A percentile compares a stretch with the other conserved stretches of the same genome.
phyloP scores from a whole-genome alignment of 2,329 filamentous ascomycete species.

The Penicillium sp. region DNA sequence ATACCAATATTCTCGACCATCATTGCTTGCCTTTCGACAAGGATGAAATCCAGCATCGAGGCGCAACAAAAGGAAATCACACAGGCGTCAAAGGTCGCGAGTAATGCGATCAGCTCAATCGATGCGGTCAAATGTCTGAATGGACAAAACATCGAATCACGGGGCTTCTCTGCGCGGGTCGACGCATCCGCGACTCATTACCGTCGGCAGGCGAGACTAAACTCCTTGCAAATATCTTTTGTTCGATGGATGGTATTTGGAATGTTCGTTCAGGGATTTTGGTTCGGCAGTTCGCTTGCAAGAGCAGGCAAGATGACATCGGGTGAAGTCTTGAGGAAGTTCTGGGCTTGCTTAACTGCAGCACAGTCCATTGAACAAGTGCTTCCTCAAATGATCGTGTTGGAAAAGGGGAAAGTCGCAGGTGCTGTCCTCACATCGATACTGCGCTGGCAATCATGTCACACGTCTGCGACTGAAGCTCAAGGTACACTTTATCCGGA shows the following conservation, averaged over 20 bases:
- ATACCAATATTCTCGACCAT: slow-evolving; percentile 61
- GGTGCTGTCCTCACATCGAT: slow-evolving; percentile 56
- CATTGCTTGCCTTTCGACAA: slow-evolving; percentile 55
- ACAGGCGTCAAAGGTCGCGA: slow-evolving; percentile 64
- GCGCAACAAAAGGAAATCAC: slow-evolving; percentile 63
- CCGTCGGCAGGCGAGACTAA: slow-evolving; percentile 60
- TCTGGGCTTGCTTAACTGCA: slow-evolving; percentile 73
- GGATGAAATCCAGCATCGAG: slow-evolving; percentile 60
- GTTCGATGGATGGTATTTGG: slow-evolving; percentile 67
- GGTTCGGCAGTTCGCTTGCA: slow-evolving; percentile 72
- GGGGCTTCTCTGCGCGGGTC: slow-evolving; percentile 57
- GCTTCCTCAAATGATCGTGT: slow-evolving; percentile 67
- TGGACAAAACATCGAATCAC: slow-evolving; percentile 62
- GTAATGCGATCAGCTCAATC: slow-evolving; percentile 65
- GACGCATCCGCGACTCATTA: slow-evolving; percentile 58
- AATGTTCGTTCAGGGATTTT: slow-evolving; percentile 86
- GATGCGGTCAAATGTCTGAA: slow-evolving; percentile 85
- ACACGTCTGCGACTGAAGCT: slow-evolving; percentile 22
- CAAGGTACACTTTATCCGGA: slow-evolving; percentile 26
- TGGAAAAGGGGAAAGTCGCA: slow-evolving; percentile 74
- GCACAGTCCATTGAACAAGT: slow-evolving; percentile 69
- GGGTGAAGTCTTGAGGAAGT: slow-evolving; percentile 71
- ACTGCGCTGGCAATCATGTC: slow-evolving; percentile 24
- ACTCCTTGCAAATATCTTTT: slow-evolving; percentile 65
- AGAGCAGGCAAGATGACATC: slow-evolving; percentile 52